These are phyloP conservation scores for Linderniella brevidens DNA, from an alignment of 257 asterid species.

Conservation along the genomic window DNA sequence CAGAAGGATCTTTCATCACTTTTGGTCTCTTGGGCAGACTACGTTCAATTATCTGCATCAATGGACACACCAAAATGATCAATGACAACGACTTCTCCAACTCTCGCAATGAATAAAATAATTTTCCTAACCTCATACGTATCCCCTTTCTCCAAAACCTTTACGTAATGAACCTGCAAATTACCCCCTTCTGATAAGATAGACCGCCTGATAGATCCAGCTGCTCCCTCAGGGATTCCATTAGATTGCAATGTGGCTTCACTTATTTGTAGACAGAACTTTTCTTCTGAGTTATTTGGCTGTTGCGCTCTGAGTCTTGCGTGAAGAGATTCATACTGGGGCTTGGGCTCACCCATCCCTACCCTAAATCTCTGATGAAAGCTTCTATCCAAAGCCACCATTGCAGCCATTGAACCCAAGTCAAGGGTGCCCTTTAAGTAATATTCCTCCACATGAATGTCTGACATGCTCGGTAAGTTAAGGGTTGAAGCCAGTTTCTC, in stretches of 20 bases:
- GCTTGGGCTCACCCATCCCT: constrained; percentile 60
- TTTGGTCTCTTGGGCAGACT: constrained; percentile 66
- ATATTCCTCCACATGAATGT: constrained; percentile 76
- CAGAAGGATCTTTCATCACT: constrained; percentile 74
- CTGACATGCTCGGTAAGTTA: constrained; percentile 63
- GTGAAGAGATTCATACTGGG: constrained; percentile 84
- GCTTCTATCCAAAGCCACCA: constrained; percentile 76
- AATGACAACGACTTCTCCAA: constrained; percentile 8
- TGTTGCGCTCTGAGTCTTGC: constrained; percentile 53
- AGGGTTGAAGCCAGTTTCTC: constrained; percentile 59
- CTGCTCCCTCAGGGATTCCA: constrained; percentile 94
- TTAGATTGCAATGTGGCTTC: constrained; percentile 55
- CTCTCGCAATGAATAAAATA: constrained; percentile 8
- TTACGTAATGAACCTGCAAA: constrained; percentile 81
- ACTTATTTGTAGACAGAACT: constrained; percentile 56
- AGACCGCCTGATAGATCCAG: constrained; percentile 69
- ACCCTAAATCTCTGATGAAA: constrained; percentile 37
- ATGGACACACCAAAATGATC: constrained; percentile 9
- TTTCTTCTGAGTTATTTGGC: constrained; percentile 30
- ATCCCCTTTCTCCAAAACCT: constrained; percentile 98
- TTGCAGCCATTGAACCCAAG: constrained; percentile 81
- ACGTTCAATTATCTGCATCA: constrained; percentile 84
- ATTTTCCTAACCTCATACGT: constrained; percentile 66
- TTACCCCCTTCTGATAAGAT: constrained; percentile 80
- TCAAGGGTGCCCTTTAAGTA: constrained; percentile 96